Evolutionary conservation across 805 yeast genomes (phyloP), one percentile per base, ranked within the genome.

Genomic region (Saturnispora saitoi): DNA sequence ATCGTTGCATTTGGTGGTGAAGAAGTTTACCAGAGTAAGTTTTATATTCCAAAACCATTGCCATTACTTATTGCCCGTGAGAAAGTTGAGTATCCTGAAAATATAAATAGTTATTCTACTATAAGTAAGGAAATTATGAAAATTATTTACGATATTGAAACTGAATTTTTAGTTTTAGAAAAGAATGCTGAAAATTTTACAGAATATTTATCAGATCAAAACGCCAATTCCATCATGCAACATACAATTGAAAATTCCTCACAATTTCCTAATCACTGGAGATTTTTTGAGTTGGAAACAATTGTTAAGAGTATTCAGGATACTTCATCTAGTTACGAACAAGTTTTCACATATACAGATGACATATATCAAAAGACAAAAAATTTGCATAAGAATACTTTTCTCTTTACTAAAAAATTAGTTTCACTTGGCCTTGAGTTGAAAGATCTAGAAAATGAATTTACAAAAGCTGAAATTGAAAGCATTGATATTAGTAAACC

Each of bases 71-170:
- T 55, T 7, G 54, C 59, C 2, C 48, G 60, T 24, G 56, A 55
- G 2, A 41, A 50, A 0, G 56, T 58, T 4, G 48, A 42, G 3
- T 63, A 63, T 49, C 66, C 67, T 2, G 36, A 43, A 19, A 45
- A 32, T 24, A 17, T 54, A 5, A 42, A 51, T 8, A 36, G 32
- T 10, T 17, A 52, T 14, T 37, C 58, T n/a, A 50, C 56, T 5
- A 42, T 62, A 24, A 49, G 53, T 6, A 43, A 48, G 2, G 62
- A 59, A 45, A 57, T 67, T 56, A 60, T 60, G 32, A 58, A 57
- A 47, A 47, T 64, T 20, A 47, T 54, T 14, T 63, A 63, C 45
- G 66, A 62, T 45, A 53, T 57, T 1, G 65, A 63, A 9, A 62
- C 67, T 9, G 61, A 65, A 28, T 54, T 67, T 26, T 53, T 50